Base-by-base conservation (phyloP, 495 filamentous ascomycete species). In the Aspergillus kassunensis region DNA sequence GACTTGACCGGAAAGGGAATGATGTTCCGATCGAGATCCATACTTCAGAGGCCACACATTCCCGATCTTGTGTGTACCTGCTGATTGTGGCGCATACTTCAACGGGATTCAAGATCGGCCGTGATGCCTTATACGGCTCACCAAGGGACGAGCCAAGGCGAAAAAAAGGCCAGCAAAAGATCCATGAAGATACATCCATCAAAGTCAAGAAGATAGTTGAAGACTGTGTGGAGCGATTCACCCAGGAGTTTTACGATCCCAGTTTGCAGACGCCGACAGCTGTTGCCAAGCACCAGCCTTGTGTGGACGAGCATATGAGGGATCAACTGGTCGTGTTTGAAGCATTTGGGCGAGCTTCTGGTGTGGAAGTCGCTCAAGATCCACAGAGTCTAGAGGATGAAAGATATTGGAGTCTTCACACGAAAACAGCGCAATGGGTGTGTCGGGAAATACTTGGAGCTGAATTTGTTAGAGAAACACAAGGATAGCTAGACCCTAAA, bases 251-350 rank as follows among this genome's bases (percentile, higher is more conserved):
- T 5, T 73, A 72, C 19, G 56, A 53, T 33, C 35, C 51, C 8
- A 8, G 46, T 23, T 4, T 56, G 42, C 47, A 56, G n/a, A 27
- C 31, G 6, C n/a, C 10, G 15, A 13, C 25, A 5, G 44, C 18
- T 4, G n/a, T n/a, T n/a, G n/a, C n/a, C n/a, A 9, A 15, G 15
- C 44, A 50, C 35, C 61, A 53, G 33, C 56, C 70, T 0, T 71
- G 68, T 49, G 80, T 90, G 7, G 90, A 95, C 63, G 78, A 81
- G 60, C 72, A 82, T 57, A 79, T 91, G 62, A 79, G 88, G 63
- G 90, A 95, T 66, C 90, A 95, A 59, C 58, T 95, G 43, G 80
- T 91, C 2, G 75, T 93, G 3, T 95, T 91, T 59, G 88, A 95
- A 61, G 86, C 85, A 23, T 69, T 96, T 36, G 85, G 62, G 9